Percentiles rank a stretch among this genome's conserved stretches.
Evolutionary conservation across 768 basidiomycete genomes (phyloP).

Genomic region (Tylopilus plumbeoviolaceoides): DNA sequence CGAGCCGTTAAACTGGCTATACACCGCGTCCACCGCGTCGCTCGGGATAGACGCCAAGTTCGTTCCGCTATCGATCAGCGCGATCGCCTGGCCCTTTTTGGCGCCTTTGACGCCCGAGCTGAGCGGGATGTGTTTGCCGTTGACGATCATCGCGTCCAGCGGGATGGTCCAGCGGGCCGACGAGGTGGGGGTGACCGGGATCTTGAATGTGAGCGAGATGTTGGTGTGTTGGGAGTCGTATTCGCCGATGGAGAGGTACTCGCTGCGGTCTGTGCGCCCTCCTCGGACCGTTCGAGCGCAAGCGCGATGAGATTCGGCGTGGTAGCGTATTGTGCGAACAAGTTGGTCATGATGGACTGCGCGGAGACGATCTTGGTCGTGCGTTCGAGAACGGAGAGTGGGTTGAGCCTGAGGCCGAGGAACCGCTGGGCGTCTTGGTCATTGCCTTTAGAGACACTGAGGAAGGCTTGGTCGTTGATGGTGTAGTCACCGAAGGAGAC

Average conservation of each 20-base stretch:
- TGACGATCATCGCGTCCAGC: slow-evolving; percentile 36
- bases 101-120: slow-evolving; percentile 27
- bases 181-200: slow-evolving; percentile 33
- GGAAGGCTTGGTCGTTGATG: slow-evolving; percentile 26
- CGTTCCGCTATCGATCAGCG: slow-evolving; percentile 43
- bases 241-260: slow-evolving; percentile 40
- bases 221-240: slow-evolving; percentile 34
- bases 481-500: slow-evolving; percentile 34
- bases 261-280: slow-evolving; percentile 38
- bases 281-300: slow-evolving; percentile 38
- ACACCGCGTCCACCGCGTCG: slow-evolving; percentile 35
- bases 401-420: slow-evolving; percentile 26
- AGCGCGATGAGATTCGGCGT: slow-evolving; percentile 40
- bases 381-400: slow-evolving; percentile 21
- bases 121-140: slow-evolving; percentile 27
- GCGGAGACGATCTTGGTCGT: slow-evolving; percentile 9
- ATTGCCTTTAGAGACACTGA: slow-evolving; percentile 17
- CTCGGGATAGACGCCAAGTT: slow-evolving; percentile 36
- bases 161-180: slow-evolving; percentile 40
- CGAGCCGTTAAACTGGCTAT: slow-evolving; percentile 35
- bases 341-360: slow-evolving; percentile 36
- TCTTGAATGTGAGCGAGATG: slow-evolving; percentile 28
- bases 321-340: slow-evolving; percentile 34
- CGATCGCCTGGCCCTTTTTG: slow-evolving; percentile 30
- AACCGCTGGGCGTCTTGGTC: slow-evolving; percentile 20